phyloP scores from a whole-genome alignment of 78 protist genomes.

The Cavenderia fasciculata region DNA sequence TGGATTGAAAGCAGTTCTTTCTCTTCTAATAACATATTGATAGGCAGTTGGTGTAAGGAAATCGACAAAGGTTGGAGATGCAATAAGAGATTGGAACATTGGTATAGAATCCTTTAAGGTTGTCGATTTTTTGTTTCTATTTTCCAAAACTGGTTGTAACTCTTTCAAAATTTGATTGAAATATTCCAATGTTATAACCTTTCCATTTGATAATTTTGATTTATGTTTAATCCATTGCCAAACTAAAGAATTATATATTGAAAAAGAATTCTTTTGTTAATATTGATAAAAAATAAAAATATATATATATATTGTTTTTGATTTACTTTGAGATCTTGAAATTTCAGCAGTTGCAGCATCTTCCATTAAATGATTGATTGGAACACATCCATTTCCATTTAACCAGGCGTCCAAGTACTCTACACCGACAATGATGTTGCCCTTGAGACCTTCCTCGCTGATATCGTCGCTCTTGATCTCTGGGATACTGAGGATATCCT shows the following conservation, averaged over 20 bases:
- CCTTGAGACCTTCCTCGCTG: conserved; percentile 69
- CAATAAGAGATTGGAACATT: conserved; percentile 21
- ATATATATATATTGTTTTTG: neutral
- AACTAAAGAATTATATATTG: conserved; percentile 18
- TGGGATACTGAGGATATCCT: conserved; percentile 31
- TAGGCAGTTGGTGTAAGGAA: conserved; percentile 60
- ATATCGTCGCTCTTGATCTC: conserved; percentile 45
- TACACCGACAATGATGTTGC: conserved; percentile 76
- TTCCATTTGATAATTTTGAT: conserved; percentile 20
- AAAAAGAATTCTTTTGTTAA: too few species aligned
- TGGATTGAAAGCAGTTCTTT: neutral
- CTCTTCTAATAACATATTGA: neutral
- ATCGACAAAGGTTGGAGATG: conserved; percentile 46
- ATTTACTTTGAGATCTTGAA: conserved; percentile 77
- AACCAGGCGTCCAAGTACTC: conserved; percentile 82
- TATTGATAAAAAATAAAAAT: neutral
- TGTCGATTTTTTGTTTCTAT: neutral
- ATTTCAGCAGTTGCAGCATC: conserved; percentile 90
- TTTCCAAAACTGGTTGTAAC: neutral
- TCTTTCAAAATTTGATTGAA: neutral
- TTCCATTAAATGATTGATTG: conserved; percentile 81
- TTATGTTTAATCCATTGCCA: conserved; percentile 85
- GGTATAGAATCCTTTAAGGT: conserved; percentile 6
- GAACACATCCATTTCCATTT: conserved; percentile 84
- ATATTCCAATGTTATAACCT: neutral